Evolutionary conservation across 2,329 filamentous ascomycete genomes (phyloP), one percentile per base, ranked within the genome.

Genomic region (Endocalyx cinctus): DNA sequence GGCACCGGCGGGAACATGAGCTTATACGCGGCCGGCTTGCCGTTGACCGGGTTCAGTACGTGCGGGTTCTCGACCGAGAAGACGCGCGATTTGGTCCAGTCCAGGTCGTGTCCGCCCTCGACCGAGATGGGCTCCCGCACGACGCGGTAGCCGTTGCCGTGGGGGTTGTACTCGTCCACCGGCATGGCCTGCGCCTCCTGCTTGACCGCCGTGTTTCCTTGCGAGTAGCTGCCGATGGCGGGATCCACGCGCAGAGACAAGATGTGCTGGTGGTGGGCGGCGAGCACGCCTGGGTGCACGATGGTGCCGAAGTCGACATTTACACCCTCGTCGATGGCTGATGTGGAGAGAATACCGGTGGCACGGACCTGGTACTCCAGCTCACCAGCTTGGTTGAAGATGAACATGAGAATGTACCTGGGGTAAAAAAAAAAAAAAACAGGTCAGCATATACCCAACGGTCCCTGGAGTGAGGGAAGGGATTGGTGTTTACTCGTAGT

Each of bases 181-280:
- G 54, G 50, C n/a, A 54, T 50, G 1, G 50, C 46, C 4, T 55
- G 51, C 25, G 53, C 62, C 47, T 68, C 63, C 22, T 64, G 58
- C 7, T 63, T 51, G 0, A 62, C 54, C 5, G 80, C 56, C 0
- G 67, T 69, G 41, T 79, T 81, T 3, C 63, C 48, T 47, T 70
- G 45, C 2, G 77, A 72, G 0, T 70, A 59, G 15, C 68, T 60
- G 42, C 82, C 78, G 25, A 83, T 68, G 7, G 74, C 74, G 0
- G 80, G 79, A 45, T 86, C 80, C 30, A 85, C 73, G 1, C 81
- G 69, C 26, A 78, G 58, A 16, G 66, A 71, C 51, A 86, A 84
- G 27, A 85, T 67, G 57, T 86, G 82, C 52, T 86, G 82, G 44
- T 86, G 81, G 53, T 83, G 79, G 39, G 78, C 77, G 0, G 81